Evolutionary conservation across 2,329 filamentous ascomycete species (phyloP).

Genomic region (Colletotrichum karsti): DNA sequence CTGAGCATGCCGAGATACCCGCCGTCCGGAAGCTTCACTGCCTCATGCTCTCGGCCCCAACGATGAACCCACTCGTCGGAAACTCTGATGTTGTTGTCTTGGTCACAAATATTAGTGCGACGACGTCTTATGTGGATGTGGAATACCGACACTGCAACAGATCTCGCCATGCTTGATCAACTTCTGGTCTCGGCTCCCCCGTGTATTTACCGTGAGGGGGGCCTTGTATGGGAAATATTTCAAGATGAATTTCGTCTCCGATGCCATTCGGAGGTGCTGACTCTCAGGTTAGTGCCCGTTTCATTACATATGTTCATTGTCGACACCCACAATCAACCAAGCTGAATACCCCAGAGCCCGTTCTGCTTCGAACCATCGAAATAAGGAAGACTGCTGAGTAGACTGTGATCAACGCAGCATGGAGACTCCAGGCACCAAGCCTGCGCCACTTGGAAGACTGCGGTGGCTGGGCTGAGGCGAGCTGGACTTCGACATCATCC

Average conservation of each 20-base stretch:
- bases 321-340: constrained; percentile 12
- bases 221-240: constrained; percentile 23
- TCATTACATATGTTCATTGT: no score
- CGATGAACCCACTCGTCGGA: constrained; percentile 23
- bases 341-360: neutral
- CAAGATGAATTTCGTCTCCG: constrained; percentile 17
- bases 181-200: constrained; percentile 17
- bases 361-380: neutral
- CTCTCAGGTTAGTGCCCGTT: neutral
- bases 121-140: neutral
- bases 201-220: constrained; percentile 26
- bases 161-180: constrained; percentile 25
- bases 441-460: neutral
- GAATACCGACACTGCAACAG: constrained; percentile 12
- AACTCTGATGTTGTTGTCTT: constrained; percentile 26
- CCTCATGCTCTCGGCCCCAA: constrained; percentile 23
- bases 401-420: neutral
- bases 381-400: constrained; percentile 12
- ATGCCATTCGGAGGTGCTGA: constrained; percentile 8
- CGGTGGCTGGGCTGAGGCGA: neutral
- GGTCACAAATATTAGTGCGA: neutral
- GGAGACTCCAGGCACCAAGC: constrained; percentile 10
- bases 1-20: constrained; percentile 28
- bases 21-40: constrained; percentile 23
- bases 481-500: constrained; percentile 1